Conservation (phyloP, 1,284 basidiomycete genomes). For the Takashimella koratensis region DNA sequence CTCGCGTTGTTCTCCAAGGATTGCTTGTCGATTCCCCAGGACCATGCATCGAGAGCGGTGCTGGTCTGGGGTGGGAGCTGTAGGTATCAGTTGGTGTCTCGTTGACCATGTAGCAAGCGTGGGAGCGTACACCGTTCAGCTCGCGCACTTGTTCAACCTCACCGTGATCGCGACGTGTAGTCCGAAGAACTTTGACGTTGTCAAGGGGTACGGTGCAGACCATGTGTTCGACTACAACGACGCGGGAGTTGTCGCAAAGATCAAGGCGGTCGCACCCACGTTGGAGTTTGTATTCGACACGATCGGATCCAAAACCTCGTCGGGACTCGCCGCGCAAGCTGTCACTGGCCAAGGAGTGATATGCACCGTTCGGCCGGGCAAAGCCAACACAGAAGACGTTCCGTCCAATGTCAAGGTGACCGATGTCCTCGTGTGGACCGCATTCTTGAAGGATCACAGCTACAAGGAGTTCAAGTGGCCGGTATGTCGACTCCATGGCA, state of each 20-base stretch:
- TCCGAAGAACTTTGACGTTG: constrained; percentile 44
- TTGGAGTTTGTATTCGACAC: background rate
- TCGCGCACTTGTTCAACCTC: constrained; percentile 48
- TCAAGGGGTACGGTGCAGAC: constrained; percentile 49
- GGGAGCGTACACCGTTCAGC: constrained; percentile 51
- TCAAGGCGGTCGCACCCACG: background rate
- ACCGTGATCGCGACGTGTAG: constrained; percentile 49
- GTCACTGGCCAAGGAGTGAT: background rate
- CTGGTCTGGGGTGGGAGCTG: constrained; percentile 21
- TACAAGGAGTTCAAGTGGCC: background rate
- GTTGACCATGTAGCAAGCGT: constrained; percentile 31
- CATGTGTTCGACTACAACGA: constrained; percentile 19
- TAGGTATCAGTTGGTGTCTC: too few species aligned
- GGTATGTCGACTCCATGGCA: background rate
- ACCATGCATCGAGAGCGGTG: constrained; percentile 6
- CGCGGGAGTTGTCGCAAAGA: background rate
- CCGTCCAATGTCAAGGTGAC: background rate
- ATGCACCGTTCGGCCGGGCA: background rate
- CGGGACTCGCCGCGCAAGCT: background rate
- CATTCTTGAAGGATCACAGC: background rate
- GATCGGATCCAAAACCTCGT: background rate
- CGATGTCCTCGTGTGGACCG: background rate
- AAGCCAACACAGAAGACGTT: background rate
- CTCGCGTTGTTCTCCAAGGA: background rate
- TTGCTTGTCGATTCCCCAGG: background rate